These are phyloP conservation scores for Hypoxylon sp. DNA, from an alignment of 2,329 filamentous ascomycete species.

Conservation along the genomic window DNA sequence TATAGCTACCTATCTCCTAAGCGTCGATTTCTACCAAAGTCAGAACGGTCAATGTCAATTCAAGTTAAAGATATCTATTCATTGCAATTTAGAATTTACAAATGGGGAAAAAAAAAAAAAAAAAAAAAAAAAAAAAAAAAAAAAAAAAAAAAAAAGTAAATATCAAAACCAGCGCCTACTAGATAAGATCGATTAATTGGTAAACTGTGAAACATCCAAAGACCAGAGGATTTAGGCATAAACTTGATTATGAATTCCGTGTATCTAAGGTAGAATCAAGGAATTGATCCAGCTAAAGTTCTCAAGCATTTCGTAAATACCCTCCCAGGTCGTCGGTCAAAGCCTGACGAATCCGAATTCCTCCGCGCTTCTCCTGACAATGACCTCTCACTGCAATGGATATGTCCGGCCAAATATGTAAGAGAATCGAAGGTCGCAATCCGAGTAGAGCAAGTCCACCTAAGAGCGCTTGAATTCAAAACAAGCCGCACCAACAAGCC, in stretches of 20 bases:
- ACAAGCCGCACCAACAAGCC: slow-evolving; percentile 34
- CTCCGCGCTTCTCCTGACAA: slow-evolving; percentile 10
- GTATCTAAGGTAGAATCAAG: slow-evolving; percentile 34
- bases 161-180: too few relatives aligned
- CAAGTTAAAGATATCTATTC: too few relatives aligned
- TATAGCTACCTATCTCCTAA: neutral
- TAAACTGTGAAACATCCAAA: neutral
- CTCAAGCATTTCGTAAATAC: slow-evolving; percentile 11
- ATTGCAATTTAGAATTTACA: too few relatives aligned
- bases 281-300: slow-evolving; percentile 23
- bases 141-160: too few relatives aligned
- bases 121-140: slow-evolving; percentile 2
- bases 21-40: too few relatives aligned
- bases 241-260: slow-evolving; percentile 35
- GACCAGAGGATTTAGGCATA: neutral
- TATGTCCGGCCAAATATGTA: slow-evolving; percentile 37
- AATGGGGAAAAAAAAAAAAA: too few relatives aligned
- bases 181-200: too few relatives aligned
- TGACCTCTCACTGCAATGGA: slow-evolving; percentile 26
- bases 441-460: slow-evolving; percentile 13
- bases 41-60: neutral
- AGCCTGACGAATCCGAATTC: slow-evolving; percentile 8
- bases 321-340: slow-evolving; percentile 14
- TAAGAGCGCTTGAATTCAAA: slow-evolving; percentile 28
- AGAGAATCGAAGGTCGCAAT: slow-evolving; percentile 28